Evolutionary conservation across 2,329 filamentous ascomycete species (phyloP).

Genomic region (Pestalotiopsis sp.): DNA sequence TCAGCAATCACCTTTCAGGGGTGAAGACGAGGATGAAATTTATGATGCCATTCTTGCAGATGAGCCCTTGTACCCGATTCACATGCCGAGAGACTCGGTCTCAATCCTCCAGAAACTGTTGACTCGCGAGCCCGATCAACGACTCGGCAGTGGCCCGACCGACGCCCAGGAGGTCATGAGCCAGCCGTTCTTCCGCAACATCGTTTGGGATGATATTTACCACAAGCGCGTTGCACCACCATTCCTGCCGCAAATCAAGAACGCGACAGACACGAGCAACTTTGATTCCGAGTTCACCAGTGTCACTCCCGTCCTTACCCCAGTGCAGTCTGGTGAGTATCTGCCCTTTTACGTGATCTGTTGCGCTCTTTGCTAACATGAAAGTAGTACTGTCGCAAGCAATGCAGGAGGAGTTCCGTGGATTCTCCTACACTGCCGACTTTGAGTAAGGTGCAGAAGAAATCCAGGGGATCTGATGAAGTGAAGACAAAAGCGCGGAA

Average conservation of each 20-base stretch:
- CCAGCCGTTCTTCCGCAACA: constrained; percentile 95
- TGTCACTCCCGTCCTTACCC: constrained; percentile 94
- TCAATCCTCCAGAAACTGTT: constrained; percentile 97
- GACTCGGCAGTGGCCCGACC: constrained; percentile 90
- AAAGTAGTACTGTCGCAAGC: constrained; percentile 85
- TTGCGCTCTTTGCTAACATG: neutral
- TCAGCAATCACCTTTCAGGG: constrained; percentile 97
- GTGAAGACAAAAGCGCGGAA: neutral
- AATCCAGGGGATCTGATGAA: neutral
- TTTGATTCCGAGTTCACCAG: constrained; percentile 99
- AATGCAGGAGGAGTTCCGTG: constrained; percentile 99
- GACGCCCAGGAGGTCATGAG: constrained; percentile 99
- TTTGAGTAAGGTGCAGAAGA: constrained; percentile 61
- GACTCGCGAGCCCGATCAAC: constrained; percentile 90
- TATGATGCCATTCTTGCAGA: constrained; percentile 98
- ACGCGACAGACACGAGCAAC: constrained; percentile 97
- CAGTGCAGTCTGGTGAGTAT: constrained; percentile 89
- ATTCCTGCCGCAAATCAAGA: constrained; percentile 88
- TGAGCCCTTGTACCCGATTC: constrained; percentile 95
- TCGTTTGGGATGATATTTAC: constrained; percentile 99
- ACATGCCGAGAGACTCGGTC: constrained; percentile 97
- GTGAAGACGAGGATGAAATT: constrained; percentile 98
- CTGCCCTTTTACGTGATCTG: neutral
- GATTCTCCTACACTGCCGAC: constrained; percentile 96
- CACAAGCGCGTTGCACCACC: constrained; percentile 89